Percentiles rank a stretch among this genome's conserved stretches.
Evolutionary conservation across 1,284 basidiomycete genomes (phyloP).

Genomic region (Moesziomyces antarcticus): DNA sequence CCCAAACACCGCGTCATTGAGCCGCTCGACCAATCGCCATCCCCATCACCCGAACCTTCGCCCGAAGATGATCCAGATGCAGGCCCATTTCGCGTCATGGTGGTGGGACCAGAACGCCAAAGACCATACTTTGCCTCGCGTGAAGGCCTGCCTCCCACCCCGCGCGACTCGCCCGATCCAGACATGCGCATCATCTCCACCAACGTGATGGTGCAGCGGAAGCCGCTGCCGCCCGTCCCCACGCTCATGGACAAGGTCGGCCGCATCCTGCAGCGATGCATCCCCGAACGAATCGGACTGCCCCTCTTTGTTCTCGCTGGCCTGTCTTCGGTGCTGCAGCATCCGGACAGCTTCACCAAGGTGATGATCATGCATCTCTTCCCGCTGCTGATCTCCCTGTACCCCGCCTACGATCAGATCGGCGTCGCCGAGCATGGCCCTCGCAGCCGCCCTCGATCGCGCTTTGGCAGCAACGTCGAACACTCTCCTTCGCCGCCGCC

Average conservation of each 20-base stretch:
- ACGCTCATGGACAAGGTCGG: slow-evolving; percentile 24
- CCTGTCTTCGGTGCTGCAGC: slow-evolving; percentile 71
- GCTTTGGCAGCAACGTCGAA: not conserved
- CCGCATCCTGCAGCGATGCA: slow-evolving; percentile 8
- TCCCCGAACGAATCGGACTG: slow-evolving; percentile 30
- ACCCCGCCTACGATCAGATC: slow-evolving; percentile 13
- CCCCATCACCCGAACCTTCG: not conserved
- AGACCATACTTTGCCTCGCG: not conserved
- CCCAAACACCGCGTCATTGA: slow-evolving; percentile 13
- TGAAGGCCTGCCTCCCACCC: slow-evolving; percentile 8
- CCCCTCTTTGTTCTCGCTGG: slow-evolving; percentile 71
- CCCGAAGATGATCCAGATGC: not conserved
- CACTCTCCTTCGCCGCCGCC: not conserved
- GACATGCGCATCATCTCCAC: slow-evolving; percentile 16
- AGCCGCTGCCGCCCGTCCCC: slow-evolving; percentile 20
- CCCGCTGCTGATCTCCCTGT: slow-evolving; percentile 73
- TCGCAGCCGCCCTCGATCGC: not conserved
- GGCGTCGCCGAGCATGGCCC: not conserved
- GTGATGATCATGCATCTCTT: slow-evolving; percentile 76
- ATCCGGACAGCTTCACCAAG: slow-evolving; percentile 73
- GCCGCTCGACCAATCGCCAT: slow-evolving; percentile 1
- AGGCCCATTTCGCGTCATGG: not conserved
- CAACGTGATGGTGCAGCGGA: slow-evolving; percentile 11
- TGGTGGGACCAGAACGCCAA: not conserved
- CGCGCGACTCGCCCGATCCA: slow-evolving; percentile 10